Evolutionary conservation across 371 early-diverging fungal species (phyloP), one percentile per base, ranked within the genome.

Genomic region (Mucor plumbeus): DNA sequence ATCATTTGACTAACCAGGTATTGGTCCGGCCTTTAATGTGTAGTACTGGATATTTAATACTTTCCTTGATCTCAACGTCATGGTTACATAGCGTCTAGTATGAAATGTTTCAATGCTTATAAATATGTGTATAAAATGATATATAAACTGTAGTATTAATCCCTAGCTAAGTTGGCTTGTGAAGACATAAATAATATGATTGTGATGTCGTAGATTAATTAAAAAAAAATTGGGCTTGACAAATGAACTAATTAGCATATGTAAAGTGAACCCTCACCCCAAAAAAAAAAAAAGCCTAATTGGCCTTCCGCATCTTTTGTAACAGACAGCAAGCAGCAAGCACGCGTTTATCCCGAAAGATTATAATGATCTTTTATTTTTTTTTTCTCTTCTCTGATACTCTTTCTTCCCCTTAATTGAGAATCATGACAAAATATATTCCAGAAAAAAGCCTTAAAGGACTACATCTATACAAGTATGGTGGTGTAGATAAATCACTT

Each of bases 401-500:
- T 53, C 17, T 35, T 43, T 54, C 9, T 55, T 50, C 36, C 48
- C 54, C 34, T 31, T 21, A 19, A 13, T 48, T 38, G 7, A 38
- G 38, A 5, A 33, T 41, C n/a, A 67, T 63, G 62, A 72, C 74
- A 56, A 63, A 69, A 36, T 78, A 76, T 59, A 80, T 80, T 69
- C 78, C 81, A 17, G 69, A 73, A 48, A 60, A 78, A 47, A 61
- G 68, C 36, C 67, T 80, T 31, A 48, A 65, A 38, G 92, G 92
- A 73, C 73, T 98, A 70, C 87, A 84, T 61, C 86, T 83, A 47
- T 95, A 97, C 85, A 86, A 89, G 73, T 97, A 95, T 83, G 84
- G 84, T 62, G 91, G 91, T 38, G 87, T 90, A 7, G 97, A 97
- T 85, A 91, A 95, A 75, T 96, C 97, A 10, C 86, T 97, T 15